Evolutionary conservation across 176 grass and related monocot genomes (phyloP), one percentile per base, ranked within the genome.

Genomic region (Carex parvula): DNA sequence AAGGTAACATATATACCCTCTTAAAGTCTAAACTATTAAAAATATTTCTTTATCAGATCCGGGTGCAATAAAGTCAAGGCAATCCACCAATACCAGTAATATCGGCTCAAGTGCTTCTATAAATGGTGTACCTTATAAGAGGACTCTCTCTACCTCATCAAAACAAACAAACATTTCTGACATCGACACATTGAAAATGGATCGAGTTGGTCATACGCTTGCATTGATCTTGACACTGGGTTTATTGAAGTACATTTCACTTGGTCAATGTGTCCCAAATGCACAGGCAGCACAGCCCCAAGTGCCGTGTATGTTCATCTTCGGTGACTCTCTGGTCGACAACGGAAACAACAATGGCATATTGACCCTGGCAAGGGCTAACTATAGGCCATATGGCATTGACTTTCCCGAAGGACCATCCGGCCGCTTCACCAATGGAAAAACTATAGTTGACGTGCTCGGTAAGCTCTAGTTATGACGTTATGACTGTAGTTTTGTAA

Each of bases 341-440:
- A 98, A 91, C 68, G 95, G 95, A 72, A 98, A 98, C 91, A 98
- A 98, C 88, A 98, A 98, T 70, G 13, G 70, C 83, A 87, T 98
- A 14, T 29, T 92, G 22, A 95, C 91, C 32, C 89, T 98, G 0
- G 92, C 92, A 15, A 72, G 95, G 57, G 95, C 95, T 71, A 98
- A 98, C 88, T 98, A 98, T 83, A 83, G 70, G 0, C 95, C 95
- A 17, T 98, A 98, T 60, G 92, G 95, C 41, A 80, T 95, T 72
- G 95, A 98, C 88, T 95, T 95, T 86, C 44, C 76, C 10, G 83
- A 91, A 44, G 95, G 88, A 12, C 44, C 95, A 5, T 81, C 91
- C 0, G 95, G 95, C 13, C 85, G 95, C 60, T 98, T 98, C 88
- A 98, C 92, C 79, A 98, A 98, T 72, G 95, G 95, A 69, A 91